Evolutionary conservation across 495 filamentous ascomycete genomes (phyloP), one percentile per base, ranked within the genome.

Genomic region (Lepraria neglecta): DNA sequence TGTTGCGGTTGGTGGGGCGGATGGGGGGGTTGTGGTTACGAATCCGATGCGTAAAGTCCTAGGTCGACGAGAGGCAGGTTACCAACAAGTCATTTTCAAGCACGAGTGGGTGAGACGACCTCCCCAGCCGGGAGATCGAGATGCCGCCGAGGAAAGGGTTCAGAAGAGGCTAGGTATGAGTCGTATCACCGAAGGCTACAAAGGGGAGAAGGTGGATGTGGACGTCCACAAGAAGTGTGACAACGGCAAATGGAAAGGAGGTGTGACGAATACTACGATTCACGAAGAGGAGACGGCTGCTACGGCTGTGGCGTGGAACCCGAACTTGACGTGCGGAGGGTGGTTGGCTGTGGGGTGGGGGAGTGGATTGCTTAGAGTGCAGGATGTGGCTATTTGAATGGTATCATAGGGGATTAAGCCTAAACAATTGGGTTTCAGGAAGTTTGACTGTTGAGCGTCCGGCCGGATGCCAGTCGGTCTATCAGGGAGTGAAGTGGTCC

Each of bases 311-410:
- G 76, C 75, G n/a, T 89, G 86, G 86, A 89, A 88, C 69, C 80
- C 82, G 33, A 87, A 87, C 71, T 65, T 79, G 51, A 59, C 65
- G 4, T 84, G 73, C 70, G 84, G 84, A 10, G 84, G 80, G 7
- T 89, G 85, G 87, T 83, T 83, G 5, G 78, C 78, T 33, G 86
- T 82, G 27, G 85, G 78, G 6, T 73, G 81, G 73, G 84, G 78
- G 6, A 81, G 78, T 70, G 86, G 86, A 14, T 69, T 89, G 61
- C 65, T 88, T 33, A 79, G 86, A 63, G 79, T 88, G n/a, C 84
- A 89, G 70, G 85, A 89, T 78, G 59, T 89, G 53, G 79, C 81
- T 12, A 70, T 47, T 11, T 56, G 14, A 30, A 28, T n/a, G 15
- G 31, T 30, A 19, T 54, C 3, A 11, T 27, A 51, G 47, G 7